phyloP scores from a whole-genome alignment of 495 filamentous ascomycete species.

The Aspergillus sclerotiicarbonarius region DNA sequence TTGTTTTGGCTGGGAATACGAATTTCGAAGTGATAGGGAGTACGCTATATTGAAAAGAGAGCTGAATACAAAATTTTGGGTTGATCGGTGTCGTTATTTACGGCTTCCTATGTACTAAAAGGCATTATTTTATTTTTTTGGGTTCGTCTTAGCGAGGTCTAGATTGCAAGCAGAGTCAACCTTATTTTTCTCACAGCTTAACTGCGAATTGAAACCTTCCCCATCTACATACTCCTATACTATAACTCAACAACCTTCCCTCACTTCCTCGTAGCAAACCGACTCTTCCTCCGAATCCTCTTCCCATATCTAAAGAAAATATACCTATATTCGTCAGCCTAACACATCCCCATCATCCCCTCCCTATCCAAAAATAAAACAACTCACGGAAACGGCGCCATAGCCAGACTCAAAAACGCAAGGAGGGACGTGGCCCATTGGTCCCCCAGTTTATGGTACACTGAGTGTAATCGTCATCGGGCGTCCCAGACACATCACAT shows the following conservation, averaged over 20 bases:
- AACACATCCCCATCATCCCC: not conserved
- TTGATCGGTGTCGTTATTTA: too few relatives aligned
- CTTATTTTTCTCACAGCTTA: too few relatives aligned
- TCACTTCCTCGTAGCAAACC: not conserved
- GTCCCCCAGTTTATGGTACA: constrained; percentile 60
- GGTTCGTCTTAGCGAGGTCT: too few relatives aligned
- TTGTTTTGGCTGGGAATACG: not conserved
- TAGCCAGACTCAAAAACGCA: constrained; percentile 58
- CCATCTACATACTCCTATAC: too few relatives aligned
- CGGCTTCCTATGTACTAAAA: too few relatives aligned
- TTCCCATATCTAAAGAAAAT: not conserved
- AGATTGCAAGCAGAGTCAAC: too few relatives aligned
- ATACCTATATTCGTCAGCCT: not conserved
- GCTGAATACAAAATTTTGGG: too few relatives aligned
- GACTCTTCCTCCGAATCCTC: not conserved
- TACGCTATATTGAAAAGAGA: too few relatives aligned
- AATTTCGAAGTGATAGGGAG: too few relatives aligned
- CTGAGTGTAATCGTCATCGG: constrained; percentile 54
- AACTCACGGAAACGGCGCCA: constrained; percentile 58
- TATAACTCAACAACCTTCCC: not conserved
- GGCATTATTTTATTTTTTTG: too few relatives aligned
- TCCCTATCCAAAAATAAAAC: not conserved
- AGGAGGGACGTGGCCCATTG: constrained; percentile 66
- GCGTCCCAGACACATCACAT: not conserved
- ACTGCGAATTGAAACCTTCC: too few relatives aligned